Evolutionary conservation across 192 early-diverging fungal genomes (phyloP), one percentile per base, ranked within the genome.

Genomic region (Phycomyces nitens): DNA sequence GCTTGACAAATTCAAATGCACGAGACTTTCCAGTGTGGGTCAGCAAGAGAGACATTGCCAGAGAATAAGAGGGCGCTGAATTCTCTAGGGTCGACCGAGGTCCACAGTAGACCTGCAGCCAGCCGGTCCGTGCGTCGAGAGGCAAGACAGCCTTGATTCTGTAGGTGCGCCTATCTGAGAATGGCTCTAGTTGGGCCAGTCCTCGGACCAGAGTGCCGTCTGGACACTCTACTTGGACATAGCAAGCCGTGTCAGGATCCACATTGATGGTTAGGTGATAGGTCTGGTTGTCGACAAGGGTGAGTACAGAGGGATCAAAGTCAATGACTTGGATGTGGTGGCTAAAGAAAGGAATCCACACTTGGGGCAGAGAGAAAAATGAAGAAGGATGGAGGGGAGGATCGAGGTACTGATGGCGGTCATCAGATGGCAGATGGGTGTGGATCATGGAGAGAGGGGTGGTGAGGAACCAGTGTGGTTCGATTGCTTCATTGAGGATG

Each of bases 131-230:
- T 18, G 69, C 34, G 6, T 74, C 71, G 0, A 60, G 34, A 0
- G 80, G 77, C 3, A 82, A 59, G 0, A 82, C 77, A 1, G 80
- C 80, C 63, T 82, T 82, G 53, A 82, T 77, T 61, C 75, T 79
- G 55, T 64, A 78, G 16, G 77, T 70, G 2, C 74, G 58, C 21
- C 74, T 58, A 1, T 69, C 11, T 9, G 56, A 10, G 5, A 22
- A 53, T 62, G 14, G 38, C 43, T 58, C 11, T 20, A 58, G 66
- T 53, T 74, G 73, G 2, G 73, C 73, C 7, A 74, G 47, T n/a
- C 54, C 63, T 23, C 73, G 53, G 21, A 55, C 42, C 3, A 42
- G 42, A 5, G 43, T 60, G 14, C 16, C 49, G 9, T 14, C 53
- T 3, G 11, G 54, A 18, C 51, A 41, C n/a, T 65, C 66, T 8